phyloP scores from a whole-genome alignment of 2,329 filamentous ascomycete genomes.

The Ramularia endophylla region DNA sequence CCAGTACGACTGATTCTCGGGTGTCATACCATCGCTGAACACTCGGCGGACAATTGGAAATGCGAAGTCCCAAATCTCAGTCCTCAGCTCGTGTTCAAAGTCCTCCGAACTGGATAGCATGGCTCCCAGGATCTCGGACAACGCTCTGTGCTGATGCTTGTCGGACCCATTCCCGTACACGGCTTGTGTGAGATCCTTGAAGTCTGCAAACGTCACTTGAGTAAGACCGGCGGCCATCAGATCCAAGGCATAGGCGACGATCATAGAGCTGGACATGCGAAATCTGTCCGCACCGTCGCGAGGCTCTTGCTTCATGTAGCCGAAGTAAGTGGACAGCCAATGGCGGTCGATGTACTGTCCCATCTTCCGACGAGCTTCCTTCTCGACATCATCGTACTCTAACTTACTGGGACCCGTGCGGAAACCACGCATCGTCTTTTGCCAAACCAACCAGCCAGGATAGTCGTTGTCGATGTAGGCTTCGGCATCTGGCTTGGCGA shows the following conservation, averaged over 20 bases:
- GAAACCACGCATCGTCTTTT: conserved; percentile 75
- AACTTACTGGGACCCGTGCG: conserved; percentile 64
- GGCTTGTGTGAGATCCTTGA: conserved; percentile 70
- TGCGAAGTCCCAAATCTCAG: conserved; percentile 79
- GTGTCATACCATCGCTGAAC: conserved; percentile 86
- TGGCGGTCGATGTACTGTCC: conserved; percentile 71
- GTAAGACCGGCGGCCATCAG: conserved; percentile 78
- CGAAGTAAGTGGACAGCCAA: conserved; percentile 85
- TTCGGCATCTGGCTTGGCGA: conserved; percentile 69
- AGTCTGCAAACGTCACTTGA: conserved; percentile 73
- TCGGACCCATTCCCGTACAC: conserved; percentile 91
- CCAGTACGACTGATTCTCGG: conserved; percentile 94
- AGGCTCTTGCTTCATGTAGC: conserved; percentile 93
- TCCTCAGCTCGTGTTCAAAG: conserved; percentile 65
- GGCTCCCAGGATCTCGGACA: conserved; percentile 85
- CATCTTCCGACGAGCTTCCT: conserved; percentile 67
- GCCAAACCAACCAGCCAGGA: conserved; percentile 96
- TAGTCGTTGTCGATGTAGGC: conserved; percentile 91
- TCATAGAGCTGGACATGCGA: conserved; percentile 77
- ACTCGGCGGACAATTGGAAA: conserved; percentile 82
- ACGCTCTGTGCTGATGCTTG: conserved; percentile 95
- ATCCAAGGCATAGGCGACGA: conserved; percentile 85
- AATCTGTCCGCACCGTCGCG: conserved; percentile 81
- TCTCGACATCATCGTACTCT: conserved; percentile 77
- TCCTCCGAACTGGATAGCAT: conserved; percentile 77